Base-by-base conservation (phyloP, 106 monocot genomes). In the Xerophyta viscosa region DNA sequence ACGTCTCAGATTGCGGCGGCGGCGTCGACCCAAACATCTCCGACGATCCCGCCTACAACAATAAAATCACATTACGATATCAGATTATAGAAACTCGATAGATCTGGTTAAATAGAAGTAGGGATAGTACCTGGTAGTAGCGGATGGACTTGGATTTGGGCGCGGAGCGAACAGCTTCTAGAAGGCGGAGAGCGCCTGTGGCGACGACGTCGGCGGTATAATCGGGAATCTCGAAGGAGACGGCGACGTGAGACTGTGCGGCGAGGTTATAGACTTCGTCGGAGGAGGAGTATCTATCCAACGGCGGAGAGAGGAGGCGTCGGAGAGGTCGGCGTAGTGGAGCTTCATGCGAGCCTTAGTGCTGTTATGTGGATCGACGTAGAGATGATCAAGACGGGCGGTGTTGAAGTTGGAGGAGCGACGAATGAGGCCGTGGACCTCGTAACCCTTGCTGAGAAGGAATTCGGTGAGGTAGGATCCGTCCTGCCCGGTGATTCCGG, bases 1-100 rank as follows among this genome's bases (percentile, higher is more conserved):
- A 26, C 17, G 67, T 28, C 53, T 96, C 94, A 10, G 78, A 81
- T 48, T 96, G 94, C 11, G 94, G 94, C 29, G 94, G 88, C 0
- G 94, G 84, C 18, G 94, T 96, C 37, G 94, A 85, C 21, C 94
- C 88, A 62, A 88, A 96, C 94, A 96, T 96, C 69, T 96, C 94
- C 3, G 94, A 96, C 5, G 88, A 96, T 0, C 94, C 94, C 8
- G 94, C 94, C 70, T 46, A 19, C 46, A 20, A 7, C 19, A 2
- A 18, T 19, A 14, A 46, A 20, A 7, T 7, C 8, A 44, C 18
- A 46, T 7, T 18, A 46, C 46, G 20, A 18, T 46, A 17, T 14
- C 8, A 84, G 94, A 55, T 88, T 88, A 59, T 88, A 88, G 17
- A 67, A 51, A 48, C 86, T 69, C 36, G 42, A 60, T 24, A 36